A percentile compares a stretch with the other conserved stretches of the same genome.
These are phyloP conservation scores for Danielia reshetovae DNA, from an alignment of 805 yeast genomes.

Conservation along the genomic window DNA sequence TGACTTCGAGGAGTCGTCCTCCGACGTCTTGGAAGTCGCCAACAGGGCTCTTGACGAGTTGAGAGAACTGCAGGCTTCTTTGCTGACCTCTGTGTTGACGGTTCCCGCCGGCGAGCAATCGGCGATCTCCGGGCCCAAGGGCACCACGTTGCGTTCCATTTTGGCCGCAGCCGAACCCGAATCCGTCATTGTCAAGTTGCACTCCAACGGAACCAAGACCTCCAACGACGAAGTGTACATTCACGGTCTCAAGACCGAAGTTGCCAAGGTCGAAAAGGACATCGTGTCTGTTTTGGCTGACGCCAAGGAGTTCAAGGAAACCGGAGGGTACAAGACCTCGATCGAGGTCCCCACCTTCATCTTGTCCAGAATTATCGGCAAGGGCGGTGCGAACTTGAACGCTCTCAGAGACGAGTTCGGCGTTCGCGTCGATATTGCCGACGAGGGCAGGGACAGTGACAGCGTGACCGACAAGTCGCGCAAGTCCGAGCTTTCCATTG, in stretches of 20 bases:
- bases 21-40: conserved; percentile 50
- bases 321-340: conserved; percentile 40
- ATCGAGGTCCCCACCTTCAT: conserved; percentile 63
- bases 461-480: conserved; percentile 18
- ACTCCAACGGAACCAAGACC: conserved; percentile 31
- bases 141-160: conserved; percentile 51
- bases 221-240: conserved; percentile 54
- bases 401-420: conserved; percentile 68
- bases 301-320: conserved; percentile 42
- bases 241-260: conserved; percentile 68
- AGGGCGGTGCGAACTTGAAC: conserved; percentile 73
- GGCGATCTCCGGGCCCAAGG: conserved; percentile 57
- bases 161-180: conserved; percentile 33
- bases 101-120: conserved; percentile 56
- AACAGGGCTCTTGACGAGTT: conserved; percentile 52
- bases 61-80: conserved; percentile 53
- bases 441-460: conserved; percentile 36
- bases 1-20: conserved; percentile 67
- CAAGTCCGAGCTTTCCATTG: conserved; percentile 44
- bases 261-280: conserved; percentile 48
- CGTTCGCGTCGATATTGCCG: conserved; percentile 68
- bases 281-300: conserved; percentile 54
- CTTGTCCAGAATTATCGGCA: conserved; percentile 83
- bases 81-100: conserved; percentile 47
- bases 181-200: conserved; percentile 46